Conservation (phyloP, 345 rosid genomes). For the Erodium maritimum region DNA sequence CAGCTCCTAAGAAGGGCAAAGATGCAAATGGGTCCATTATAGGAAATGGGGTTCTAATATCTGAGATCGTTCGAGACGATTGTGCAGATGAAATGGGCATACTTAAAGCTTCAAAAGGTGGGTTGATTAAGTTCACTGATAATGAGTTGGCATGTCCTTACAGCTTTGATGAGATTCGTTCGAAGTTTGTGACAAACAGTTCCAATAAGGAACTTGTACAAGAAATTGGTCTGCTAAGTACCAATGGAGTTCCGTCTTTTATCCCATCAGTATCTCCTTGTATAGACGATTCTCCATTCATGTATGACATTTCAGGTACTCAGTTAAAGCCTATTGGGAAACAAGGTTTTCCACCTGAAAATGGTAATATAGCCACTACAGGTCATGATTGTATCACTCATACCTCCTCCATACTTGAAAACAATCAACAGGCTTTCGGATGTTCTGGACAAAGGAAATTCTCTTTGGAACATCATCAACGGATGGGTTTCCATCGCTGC, state of each 20-base stretch:
- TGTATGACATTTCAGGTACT: slow-evolving; percentile 20
- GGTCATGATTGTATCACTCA: slow-evolving; percentile 20
- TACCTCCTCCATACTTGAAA: slow-evolving; percentile 16
- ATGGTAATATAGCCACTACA: slow-evolving; percentile 18
- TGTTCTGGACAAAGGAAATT: slow-evolving; percentile 30
- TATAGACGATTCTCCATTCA: slow-evolving; percentile 37
- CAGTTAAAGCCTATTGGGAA: slow-evolving; percentile 16
- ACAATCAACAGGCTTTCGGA: slow-evolving; percentile 14
- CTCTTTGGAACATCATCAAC: too few species aligned
- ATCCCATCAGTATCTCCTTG: slow-evolving; percentile 37
- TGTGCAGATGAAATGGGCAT: slow-evolving; percentile 18
- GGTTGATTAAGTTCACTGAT: slow-evolving; percentile 43
- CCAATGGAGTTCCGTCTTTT: slow-evolving; percentile 60
- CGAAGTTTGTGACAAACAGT: slow-evolving; percentile 68
- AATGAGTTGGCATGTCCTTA: slow-evolving; percentile 45
- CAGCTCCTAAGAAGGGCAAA: slow-evolving; percentile 33
- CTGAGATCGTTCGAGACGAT: too few species aligned
- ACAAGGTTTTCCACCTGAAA: slow-evolving; percentile 17
- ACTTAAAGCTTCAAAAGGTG: background rate
- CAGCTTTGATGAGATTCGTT: slow-evolving; percentile 53
- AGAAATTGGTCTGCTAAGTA: slow-evolving; percentile 78
- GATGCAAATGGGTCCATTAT: slow-evolving; percentile 26
- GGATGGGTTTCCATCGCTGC: slow-evolving; percentile 20
- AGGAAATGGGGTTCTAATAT: too few species aligned
- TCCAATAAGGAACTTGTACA: slow-evolving; percentile 71